Percentiles rank a stretch among this genome's conserved stretches.
phyloP scores from a whole-genome alignment of 352 stramenopile genomes.

The Phytopythium helicoides region DNA sequence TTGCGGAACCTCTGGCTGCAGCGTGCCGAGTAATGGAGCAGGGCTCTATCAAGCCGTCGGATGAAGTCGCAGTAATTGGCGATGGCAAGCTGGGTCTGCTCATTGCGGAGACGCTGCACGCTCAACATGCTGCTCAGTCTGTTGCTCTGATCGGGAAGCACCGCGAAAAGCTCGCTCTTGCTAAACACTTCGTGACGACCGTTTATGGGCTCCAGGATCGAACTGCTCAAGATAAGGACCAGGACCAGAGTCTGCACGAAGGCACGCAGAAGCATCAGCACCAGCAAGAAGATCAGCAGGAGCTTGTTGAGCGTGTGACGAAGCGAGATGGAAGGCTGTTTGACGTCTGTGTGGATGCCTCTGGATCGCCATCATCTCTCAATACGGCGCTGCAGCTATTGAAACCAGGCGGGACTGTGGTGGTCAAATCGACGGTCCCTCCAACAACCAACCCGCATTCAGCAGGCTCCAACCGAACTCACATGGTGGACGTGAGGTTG shows the following conservation, averaged over 20 bases:
- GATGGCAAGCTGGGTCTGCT: slow-evolving; percentile 90
- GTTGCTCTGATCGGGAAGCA: slow-evolving; percentile 64
- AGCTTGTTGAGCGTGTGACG: slow-evolving; percentile 17
- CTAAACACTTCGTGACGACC: slow-evolving; percentile 39
- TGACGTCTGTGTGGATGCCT: slow-evolving; percentile 71
- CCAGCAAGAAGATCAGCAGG: slow-evolving; percentile 13
- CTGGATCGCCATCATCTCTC: slow-evolving; percentile 43
- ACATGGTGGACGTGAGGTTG: slow-evolving; percentile 18
- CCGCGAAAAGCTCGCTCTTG: slow-evolving; percentile 47
- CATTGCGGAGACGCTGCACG: slow-evolving; percentile 77
- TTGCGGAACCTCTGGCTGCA: slow-evolving; percentile 84
- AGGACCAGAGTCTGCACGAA: neutral
- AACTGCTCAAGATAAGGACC: neutral
- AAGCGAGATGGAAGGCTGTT: slow-evolving; percentile 24
- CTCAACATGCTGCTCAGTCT: slow-evolving; percentile 18
- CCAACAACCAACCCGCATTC: neutral
- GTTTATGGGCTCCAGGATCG: slow-evolving; percentile 20
- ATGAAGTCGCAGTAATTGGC: slow-evolving; percentile 79
- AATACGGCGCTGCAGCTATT: slow-evolving; percentile 40
- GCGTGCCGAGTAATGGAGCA: slow-evolving; percentile 87
- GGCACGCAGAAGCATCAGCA: neutral
- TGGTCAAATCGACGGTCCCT: slow-evolving; percentile 48
- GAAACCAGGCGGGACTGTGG: slow-evolving; percentile 25
- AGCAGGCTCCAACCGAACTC: slow-evolving; percentile 29
- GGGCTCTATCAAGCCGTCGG: slow-evolving; percentile 43